phyloP scores from a whole-genome alignment of 169 alveolate species.

The Plasmodium billcollinsi region DNA sequence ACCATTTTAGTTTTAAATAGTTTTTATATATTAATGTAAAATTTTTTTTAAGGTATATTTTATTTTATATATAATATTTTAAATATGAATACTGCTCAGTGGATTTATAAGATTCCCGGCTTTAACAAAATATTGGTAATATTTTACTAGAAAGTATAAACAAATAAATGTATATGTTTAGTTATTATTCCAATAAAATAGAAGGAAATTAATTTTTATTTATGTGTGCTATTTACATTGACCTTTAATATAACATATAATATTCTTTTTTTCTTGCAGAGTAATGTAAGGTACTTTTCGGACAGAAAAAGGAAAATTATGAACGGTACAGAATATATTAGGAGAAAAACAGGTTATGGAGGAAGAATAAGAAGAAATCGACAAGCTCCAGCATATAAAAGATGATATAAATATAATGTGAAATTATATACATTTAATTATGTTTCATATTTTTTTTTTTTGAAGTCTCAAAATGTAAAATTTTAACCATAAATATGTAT shows the following conservation, averaged over 20 bases:
- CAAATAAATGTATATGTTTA: not conserved
- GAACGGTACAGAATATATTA: constrained; percentile 87
- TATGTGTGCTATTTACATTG: not conserved
- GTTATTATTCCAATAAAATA: not conserved
- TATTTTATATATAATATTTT: no score
- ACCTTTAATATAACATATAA: constrained; percentile 4
- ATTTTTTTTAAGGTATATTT: no score
- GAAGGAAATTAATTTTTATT: not conserved
- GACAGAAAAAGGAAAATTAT: constrained; percentile 84
- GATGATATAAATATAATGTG: constrained; percentile 5
- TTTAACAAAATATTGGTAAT: constrained; percentile 63
- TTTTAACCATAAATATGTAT: no score
- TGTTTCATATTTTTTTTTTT: no score
- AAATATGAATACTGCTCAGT: constrained; percentile 37
- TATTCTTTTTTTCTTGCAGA: constrained; percentile 34
- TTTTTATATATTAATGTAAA: no score
- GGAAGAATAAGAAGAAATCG: constrained; percentile 85
- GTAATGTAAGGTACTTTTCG: constrained; percentile 78
- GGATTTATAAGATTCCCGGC: constrained; percentile 16
- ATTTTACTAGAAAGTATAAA: constrained; percentile 6
- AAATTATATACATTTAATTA: no score
- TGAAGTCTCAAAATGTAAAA: no score
- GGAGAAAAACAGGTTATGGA: constrained; percentile 87
- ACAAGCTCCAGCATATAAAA: constrained; percentile 86
- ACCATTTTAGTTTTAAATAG: no score